phyloP scores from a whole-genome alignment of 176 grass and related monocot genomes.

The Triticum dicoccoides region DNA sequence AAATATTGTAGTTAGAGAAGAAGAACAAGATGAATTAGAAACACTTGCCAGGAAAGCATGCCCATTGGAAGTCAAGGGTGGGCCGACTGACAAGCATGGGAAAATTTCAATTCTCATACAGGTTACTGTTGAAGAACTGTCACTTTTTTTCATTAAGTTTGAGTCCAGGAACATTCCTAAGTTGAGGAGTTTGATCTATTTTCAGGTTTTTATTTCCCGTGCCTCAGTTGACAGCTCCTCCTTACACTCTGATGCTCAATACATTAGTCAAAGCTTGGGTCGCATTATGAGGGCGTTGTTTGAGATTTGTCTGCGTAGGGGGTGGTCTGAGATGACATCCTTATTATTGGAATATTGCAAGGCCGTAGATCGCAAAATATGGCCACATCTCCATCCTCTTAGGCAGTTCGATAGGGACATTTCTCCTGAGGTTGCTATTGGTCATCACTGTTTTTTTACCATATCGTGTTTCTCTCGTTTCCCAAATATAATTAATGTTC shows the following conservation, averaged over 20 bases:
- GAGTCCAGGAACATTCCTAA: slow-evolving; percentile 18
- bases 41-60: slow-evolving; percentile 60
- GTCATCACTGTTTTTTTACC: background rate
- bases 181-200: slow-evolving; percentile 23
- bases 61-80: slow-evolving; percentile 92
- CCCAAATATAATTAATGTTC: slow-evolving; percentile 19
- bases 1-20: slow-evolving; percentile 93
- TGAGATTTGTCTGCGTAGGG: slow-evolving; percentile 87
- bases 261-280: slow-evolving; percentile 92
- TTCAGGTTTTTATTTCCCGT: slow-evolving; percentile 87
- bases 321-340: slow-evolving; percentile 91
- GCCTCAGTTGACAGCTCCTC: slow-evolving; percentile 93
- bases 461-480: slow-evolving; percentile 3
- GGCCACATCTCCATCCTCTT: slow-evolving; percentile 91
- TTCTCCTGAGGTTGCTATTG: slow-evolving; percentile 58
- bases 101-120: slow-evolving; percentile 99
- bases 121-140: slow-evolving; percentile 40
- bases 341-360: slow-evolving; percentile 91
- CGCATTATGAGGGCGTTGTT: slow-evolving; percentile 97
- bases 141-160: background rate
- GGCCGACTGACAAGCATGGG: slow-evolving; percentile 82
- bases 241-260: slow-evolving; percentile 93
- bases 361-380: slow-evolving; percentile 85
- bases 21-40: slow-evolving; percentile 98
- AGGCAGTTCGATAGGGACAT: slow-evolving; percentile 88